These are phyloP conservation scores for Polygonum maritimum DNA, from an alignment of 148 eudicot species.

Conservation along the genomic window DNA sequence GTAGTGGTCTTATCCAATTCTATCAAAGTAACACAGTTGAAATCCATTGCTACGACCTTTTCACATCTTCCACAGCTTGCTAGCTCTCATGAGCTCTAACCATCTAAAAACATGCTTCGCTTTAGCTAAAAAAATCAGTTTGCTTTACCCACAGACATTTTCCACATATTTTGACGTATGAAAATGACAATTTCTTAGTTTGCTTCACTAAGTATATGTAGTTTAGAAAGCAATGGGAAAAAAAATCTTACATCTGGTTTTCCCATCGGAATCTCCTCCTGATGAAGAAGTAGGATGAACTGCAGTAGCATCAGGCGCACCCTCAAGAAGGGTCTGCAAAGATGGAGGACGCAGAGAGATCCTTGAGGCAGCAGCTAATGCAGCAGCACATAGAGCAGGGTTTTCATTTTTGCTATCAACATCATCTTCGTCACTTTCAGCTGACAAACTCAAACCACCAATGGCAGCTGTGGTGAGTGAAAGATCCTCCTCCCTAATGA, in stretches of 20 bases:
- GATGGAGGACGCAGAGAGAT: constrained; percentile 91
- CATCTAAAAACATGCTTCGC: not conserved
- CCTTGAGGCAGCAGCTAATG: constrained; percentile 88
- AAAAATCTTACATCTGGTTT: constrained; percentile 66
- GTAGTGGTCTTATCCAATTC: not conserved
- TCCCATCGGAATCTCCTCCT: constrained; percentile 97
- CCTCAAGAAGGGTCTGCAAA: constrained; percentile 94
- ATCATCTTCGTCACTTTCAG: constrained; percentile 75
- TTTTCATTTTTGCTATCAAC: constrained; percentile 36
- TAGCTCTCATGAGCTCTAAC: not conserved
- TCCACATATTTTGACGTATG: no score
- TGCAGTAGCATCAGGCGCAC: constrained; percentile 61
- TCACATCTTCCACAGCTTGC: not conserved
- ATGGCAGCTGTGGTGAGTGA: constrained; percentile 74
- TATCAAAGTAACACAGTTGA: not conserved
- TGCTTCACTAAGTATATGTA: not conserved
- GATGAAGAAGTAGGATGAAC: constrained; percentile 64
- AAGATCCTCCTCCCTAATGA: constrained; percentile 88
- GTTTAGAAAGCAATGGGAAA: not conserved
- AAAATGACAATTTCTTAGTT: not conserved
- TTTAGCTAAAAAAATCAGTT: not conserved
- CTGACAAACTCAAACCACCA: constrained; percentile 59
- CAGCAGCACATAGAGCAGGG: constrained; percentile 77
- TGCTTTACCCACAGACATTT: no score
- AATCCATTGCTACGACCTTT: not conserved